Conservation (phyloP, 2,329 filamentous ascomycete species). For the Talaromyces sp. region DNA sequence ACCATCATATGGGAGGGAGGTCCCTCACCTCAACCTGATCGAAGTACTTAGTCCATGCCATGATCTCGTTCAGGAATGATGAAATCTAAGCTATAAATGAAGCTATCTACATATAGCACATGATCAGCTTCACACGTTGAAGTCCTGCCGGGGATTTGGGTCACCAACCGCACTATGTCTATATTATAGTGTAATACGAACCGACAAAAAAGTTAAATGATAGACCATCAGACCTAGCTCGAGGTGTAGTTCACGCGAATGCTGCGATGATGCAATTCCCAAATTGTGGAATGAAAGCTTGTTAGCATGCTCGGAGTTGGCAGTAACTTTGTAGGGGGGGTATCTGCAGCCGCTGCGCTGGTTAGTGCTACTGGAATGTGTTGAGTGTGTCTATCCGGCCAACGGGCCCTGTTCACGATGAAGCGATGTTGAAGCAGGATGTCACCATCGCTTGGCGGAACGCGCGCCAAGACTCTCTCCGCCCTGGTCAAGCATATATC, state of each 20-base stretch:
- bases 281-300: no score
- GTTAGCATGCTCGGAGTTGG: no score
- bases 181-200: background rate
- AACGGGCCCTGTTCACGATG: background rate
- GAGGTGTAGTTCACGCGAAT: no score
- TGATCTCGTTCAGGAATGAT: background rate
- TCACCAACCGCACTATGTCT: background rate
- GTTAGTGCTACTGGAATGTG: background rate
- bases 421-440: slow-evolving; percentile 3
- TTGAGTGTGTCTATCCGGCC: background rate
- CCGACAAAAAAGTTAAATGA: background rate
- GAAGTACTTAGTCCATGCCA: background rate
- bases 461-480: background rate
- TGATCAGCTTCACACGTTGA: background rate
- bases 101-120: background rate
- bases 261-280: no score
- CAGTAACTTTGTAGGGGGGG: no score
- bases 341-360: no score
- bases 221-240: background rate
- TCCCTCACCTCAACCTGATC: background rate
- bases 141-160: no score
- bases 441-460: slow-evolving; percentile 3
- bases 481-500: background rate
- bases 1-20: background rate
- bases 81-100: background rate